Conservation (phyloP, 805 yeast genomes). For the Yarrowia deformans region DNA sequence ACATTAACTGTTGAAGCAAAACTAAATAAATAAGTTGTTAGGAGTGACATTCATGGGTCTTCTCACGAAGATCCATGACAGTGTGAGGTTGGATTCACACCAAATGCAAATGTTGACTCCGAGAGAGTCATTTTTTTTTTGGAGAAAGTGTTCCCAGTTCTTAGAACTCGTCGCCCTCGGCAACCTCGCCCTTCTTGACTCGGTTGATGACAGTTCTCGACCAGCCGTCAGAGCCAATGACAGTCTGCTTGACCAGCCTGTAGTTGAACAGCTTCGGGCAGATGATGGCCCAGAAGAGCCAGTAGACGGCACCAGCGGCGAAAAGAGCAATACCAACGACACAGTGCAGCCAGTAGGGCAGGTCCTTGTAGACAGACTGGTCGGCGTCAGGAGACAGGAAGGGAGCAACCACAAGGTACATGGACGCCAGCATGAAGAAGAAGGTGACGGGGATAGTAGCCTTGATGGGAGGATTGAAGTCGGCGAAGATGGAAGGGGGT, state of each 20-base stretch:
- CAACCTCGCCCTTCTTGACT: constrained; percentile 24
- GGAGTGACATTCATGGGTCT: constrained; percentile 29
- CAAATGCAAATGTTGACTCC: constrained; percentile 25
- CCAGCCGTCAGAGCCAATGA: constrained; percentile 40
- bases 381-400: constrained; percentile 75
- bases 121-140: background rate
- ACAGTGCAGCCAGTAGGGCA: constrained; percentile 82
- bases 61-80: background rate
- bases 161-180: constrained; percentile 20
- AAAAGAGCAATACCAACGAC: constrained; percentile 83
- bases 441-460: constrained; percentile 68
- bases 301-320: constrained; percentile 65
- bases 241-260: constrained; percentile 20
- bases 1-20: constrained; percentile 39
- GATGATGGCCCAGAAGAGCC: constrained; percentile 67
- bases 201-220: constrained; percentile 32
- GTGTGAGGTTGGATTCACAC: constrained; percentile 39
- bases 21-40: constrained; percentile 39
- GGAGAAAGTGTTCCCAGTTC: background rate
- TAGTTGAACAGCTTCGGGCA: constrained; percentile 56
- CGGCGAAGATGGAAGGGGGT: constrained; percentile 44
- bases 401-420: constrained; percentile 77
- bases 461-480: constrained; percentile 76
- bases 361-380: constrained; percentile 68
- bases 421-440: constrained; percentile 69